These are phyloP conservation scores for Aspergillus sp. DNA, from an alignment of 2,329 filamentous ascomycete genomes.

Conservation along the genomic window DNA sequence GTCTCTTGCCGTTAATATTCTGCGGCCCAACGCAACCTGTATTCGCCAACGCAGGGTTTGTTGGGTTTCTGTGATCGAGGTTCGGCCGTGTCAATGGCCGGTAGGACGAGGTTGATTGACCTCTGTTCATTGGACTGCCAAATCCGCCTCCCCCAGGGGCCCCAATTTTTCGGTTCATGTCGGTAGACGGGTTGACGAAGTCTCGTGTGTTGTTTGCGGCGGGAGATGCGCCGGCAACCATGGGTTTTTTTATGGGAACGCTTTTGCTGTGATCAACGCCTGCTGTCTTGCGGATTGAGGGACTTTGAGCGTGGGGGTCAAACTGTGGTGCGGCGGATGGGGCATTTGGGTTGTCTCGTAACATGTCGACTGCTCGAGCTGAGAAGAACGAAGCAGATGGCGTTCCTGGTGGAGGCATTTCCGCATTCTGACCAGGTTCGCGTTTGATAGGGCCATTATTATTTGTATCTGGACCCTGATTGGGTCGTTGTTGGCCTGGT, in stretches of 20 bases:
- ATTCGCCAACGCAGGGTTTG: slow-evolving; percentile 13
- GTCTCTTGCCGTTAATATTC: slow-evolving; percentile 36
- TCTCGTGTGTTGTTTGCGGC: slow-evolving; percentile 25
- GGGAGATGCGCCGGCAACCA: slow-evolving; percentile 25
- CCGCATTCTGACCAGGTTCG: slow-evolving; percentile 13
- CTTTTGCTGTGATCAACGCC: slow-evolving; percentile 77
- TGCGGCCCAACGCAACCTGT: slow-evolving; percentile 17
- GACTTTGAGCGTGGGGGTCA: slow-evolving; percentile 68
- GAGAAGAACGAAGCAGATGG: slow-evolving; percentile 60
- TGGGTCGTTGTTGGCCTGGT: slow-evolving; percentile 12
- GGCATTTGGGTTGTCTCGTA: slow-evolving; percentile 46
- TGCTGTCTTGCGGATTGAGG: slow-evolving; percentile 81
- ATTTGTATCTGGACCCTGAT: slow-evolving; percentile 5
- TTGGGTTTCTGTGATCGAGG: slow-evolving; percentile 19
- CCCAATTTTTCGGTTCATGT: slow-evolving; percentile 30
- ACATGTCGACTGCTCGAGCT: slow-evolving; percentile 55
- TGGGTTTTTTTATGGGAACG: slow-evolving; percentile 58
- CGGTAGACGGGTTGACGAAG: slow-evolving; percentile 30
- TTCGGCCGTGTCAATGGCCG: slow-evolving; percentile 41
- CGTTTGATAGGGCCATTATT: slow-evolving; percentile 16
- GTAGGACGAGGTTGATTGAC: slow-evolving; percentile 34
- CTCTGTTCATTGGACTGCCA: slow-evolving; percentile 28
- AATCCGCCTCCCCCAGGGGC: slow-evolving; percentile 22
- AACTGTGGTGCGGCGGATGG: slow-evolving; percentile 50
- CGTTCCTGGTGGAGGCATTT: slow-evolving; percentile 23